Percentiles rank a stretch among this genome's conserved stretches.
These are phyloP conservation scores for Pythium oligandrum DNA, from an alignment of 352 stramenopile species.

Conservation along the genomic window DNA sequence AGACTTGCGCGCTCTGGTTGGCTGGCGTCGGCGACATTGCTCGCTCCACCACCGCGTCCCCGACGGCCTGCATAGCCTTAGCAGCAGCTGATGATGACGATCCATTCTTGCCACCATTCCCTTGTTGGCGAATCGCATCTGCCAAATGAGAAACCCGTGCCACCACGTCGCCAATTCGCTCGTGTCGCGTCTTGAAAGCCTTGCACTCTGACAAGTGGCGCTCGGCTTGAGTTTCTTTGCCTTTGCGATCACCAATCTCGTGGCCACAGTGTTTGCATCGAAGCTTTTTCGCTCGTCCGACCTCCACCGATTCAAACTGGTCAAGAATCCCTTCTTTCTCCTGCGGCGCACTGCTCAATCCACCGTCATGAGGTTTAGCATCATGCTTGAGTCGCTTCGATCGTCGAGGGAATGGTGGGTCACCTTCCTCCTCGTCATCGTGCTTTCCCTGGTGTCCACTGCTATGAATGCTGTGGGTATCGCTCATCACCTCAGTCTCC, in stretches of 20 bases:
- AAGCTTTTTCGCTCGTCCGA: not conserved
- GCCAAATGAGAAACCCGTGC: too few species aligned
- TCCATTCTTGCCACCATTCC: too few species aligned
- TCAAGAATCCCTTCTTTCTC: not conserved
- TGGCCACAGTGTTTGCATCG: conserved; percentile 11
- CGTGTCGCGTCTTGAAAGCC: conserved; percentile 5
- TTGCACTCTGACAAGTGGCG: conserved; percentile 12
- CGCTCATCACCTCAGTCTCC: too few species aligned
- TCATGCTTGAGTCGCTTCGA: conserved; percentile 16
- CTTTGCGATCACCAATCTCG: not conserved
- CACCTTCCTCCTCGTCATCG: not conserved
- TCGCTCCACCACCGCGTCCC: not conserved
- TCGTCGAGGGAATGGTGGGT: conserved; percentile 5
- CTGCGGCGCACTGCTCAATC: not conserved
- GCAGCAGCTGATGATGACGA: too few species aligned
- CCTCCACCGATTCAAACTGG: conserved; percentile 9
- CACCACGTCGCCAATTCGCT: too few species aligned
- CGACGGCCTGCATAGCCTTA: too few species aligned
- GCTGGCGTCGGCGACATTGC: not conserved
- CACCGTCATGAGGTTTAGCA: not conserved
- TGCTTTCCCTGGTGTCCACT: not conserved
- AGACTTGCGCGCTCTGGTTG: conserved; percentile 1
- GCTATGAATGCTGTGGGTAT: too few species aligned
- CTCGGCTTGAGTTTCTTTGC: not conserved
- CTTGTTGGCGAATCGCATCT: too few species aligned